Percentiles rank a stretch among this genome's conserved stretches.
phyloP scores from a whole-genome alignment of 202 grass and related monocot genomes.

The Carex arenaria region DNA sequence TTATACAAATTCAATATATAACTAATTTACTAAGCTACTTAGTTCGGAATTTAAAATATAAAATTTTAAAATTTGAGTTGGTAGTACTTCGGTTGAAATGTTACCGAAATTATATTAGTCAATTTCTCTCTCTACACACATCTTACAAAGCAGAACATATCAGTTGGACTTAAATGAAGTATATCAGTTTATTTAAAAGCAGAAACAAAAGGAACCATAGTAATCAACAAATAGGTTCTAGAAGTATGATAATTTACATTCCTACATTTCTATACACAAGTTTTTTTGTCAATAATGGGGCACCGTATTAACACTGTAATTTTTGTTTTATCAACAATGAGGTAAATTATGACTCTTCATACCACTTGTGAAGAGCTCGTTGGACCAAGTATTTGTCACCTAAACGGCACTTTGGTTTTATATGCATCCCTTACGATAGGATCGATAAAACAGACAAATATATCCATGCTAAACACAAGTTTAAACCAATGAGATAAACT shows the following conservation, averaged over 20 bases:
- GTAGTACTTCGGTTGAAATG: too few species aligned
- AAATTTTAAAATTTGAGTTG: too few species aligned
- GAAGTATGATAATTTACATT: background rate
- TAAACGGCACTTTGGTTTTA: too few species aligned
- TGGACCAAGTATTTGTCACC: too few species aligned
- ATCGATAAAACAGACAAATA: background rate
- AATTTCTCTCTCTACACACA: background rate
- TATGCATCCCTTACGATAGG: too few species aligned
- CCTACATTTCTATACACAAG: background rate
- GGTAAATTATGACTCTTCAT: background rate
- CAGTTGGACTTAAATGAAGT: background rate
- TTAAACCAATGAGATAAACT: background rate
- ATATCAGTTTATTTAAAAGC: background rate
- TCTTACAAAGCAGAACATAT: background rate
- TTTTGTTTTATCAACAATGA: background rate
- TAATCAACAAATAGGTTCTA: background rate
- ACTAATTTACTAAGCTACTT: too few species aligned
- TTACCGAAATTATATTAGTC: too few species aligned
- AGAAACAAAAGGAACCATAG: background rate
- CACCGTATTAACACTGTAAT: background rate
- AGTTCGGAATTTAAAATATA: too few species aligned
- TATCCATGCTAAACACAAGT: background rate
- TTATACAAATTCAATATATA: too few species aligned
- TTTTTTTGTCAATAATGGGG: background rate
- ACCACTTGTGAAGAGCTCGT: too few species aligned